Evolutionary conservation across 345 rosid species (phyloP), one percentile per base, ranked within the genome.

Genomic region (Mallotus nudiflorus): DNA sequence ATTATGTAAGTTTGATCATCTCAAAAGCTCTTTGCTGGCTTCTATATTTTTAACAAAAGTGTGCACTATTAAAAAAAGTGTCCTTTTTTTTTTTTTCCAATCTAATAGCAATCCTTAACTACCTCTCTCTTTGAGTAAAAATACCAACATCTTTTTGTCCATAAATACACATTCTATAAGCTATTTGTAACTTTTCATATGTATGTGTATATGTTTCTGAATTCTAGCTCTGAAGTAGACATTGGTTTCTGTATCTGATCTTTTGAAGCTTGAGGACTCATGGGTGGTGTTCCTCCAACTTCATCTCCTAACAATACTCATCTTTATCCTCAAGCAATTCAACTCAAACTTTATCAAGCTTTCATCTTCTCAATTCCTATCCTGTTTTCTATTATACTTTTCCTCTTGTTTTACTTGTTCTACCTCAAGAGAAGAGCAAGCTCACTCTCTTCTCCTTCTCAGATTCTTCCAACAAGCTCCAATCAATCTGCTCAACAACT

Each of bases 361-460:
- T 94, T 94, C 85, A 94, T 94, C 66, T 94, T 94, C 80, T 94
- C 98, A 56, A 91, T 94, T 70, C 98, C 98, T 4, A 84, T 94
- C 52, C 93, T 94, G 35, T 94, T 94, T 74, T 91, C 97, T 25
- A 85, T 94, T 62, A 94, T 94, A 73, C 97, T 94, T 62, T 84
- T 90, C 62, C 80, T 94, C 4, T 76, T 94, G 78, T 94, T 94
- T 77, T 94, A 94, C 78, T 83, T 94, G 81, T 94, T 94, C 77
- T 94, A 91, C 74, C 93, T 94, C 71, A 91, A 91, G 89, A 91
- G 95, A 82, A 91, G 96, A 81, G 89, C 96, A 35, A 71, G 88
- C 20, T 70, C 81, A 31, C 74, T 84, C 29, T 77, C 91, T 25
- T 65, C 77, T 25, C 37, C 92, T 53, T 74, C 73, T 6, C 74